phyloP scores from a whole-genome alignment of 305 asterid genomes.

The Withania somnifera region DNA sequence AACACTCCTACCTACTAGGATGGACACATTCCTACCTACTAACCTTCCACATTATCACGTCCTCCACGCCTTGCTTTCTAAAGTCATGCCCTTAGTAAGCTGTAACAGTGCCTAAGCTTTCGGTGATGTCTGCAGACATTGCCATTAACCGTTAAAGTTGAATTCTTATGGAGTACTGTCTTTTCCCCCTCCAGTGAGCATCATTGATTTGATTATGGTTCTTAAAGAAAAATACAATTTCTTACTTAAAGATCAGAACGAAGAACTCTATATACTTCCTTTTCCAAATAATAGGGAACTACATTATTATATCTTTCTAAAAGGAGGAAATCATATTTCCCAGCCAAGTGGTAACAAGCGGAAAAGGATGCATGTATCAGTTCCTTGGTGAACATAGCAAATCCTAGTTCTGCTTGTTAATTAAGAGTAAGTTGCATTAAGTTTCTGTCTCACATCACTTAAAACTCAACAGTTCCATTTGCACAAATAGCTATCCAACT shows the following conservation, averaged over 20 bases:
- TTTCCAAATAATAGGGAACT: neutral
- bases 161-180: neutral
- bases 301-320: neutral
- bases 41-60: no score
- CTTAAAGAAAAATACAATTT: neutral
- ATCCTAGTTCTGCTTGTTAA: neutral
- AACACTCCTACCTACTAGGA: no score
- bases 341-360: neutral
- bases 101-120: no score
- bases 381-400: neutral
- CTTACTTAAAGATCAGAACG: neutral
- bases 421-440: neutral
- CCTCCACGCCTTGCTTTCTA: no score
- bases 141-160: neutral
- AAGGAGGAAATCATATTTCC: neutral
- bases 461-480: neutral
- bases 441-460: neutral
- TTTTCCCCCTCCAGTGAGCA: neutral
- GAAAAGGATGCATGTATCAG: neutral
- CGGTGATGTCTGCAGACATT: neutral
- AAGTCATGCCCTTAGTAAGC: no score
- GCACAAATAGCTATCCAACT: neutral
- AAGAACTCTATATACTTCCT: neutral
- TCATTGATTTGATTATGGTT: neutral
- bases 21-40: no score